A percentile compares a stretch with the other conserved stretches of the same genome.
Conservation (phyloP, 2,329 filamentous ascomycete genomes). For the Apiospora koreana region DNA sequence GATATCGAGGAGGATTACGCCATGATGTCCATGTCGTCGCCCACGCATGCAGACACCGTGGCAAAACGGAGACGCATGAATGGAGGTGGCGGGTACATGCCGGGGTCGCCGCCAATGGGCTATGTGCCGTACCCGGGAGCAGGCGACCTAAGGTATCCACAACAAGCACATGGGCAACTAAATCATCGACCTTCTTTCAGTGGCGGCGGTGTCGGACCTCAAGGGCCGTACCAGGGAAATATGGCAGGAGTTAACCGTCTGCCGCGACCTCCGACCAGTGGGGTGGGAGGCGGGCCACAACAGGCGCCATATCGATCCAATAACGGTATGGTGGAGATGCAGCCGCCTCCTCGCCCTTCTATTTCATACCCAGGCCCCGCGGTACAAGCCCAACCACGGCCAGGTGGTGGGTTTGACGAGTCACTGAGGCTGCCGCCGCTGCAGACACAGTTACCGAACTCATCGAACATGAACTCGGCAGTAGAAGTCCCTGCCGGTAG, state of each 20-base stretch:
- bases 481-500: background rate
- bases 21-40: constrained; percentile 28
- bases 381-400: constrained; percentile 20
- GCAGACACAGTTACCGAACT: constrained; percentile 42
- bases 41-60: background rate
- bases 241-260: background rate
- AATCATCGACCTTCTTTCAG: constrained; percentile 23
- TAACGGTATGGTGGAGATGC: constrained; percentile 38
- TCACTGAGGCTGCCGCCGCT: constrained; percentile 56
- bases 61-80: constrained; percentile 34
- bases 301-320: background rate
- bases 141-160: constrained; percentile 33
- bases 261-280: background rate
- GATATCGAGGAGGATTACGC: constrained; percentile 41
- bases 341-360: constrained; percentile 53
- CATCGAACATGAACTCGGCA: constrained; percentile 18
- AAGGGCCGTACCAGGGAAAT: background rate
- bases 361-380: constrained; percentile 32
- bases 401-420: constrained; percentile 47
- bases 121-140: constrained; percentile 24
- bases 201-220: background rate
- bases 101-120: constrained; percentile 42
- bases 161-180: constrained; percentile 26
- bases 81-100: constrained; percentile 29
- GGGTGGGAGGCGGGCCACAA: background rate